phyloP scores from a whole-genome alignment of 208 protist species.

The Acanthamoeba divionensis region DNA sequence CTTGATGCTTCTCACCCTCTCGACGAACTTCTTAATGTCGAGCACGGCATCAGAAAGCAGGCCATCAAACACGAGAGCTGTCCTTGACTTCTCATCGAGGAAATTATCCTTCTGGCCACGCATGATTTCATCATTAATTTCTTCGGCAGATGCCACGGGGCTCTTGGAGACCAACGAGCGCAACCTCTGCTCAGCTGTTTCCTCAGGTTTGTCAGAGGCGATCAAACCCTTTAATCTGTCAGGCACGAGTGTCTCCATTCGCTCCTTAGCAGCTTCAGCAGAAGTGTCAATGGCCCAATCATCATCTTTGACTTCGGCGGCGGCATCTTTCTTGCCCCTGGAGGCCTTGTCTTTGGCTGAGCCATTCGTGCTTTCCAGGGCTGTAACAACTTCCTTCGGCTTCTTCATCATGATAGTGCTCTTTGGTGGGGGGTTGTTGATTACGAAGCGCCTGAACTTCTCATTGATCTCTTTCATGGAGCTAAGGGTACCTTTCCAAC shows the following conservation, averaged over 20 bases:
- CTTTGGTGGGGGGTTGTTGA: conserved; percentile 36
- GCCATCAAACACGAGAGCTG: background rate
- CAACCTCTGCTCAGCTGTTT: background rate
- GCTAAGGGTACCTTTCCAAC: background rate
- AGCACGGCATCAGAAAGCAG: background rate
- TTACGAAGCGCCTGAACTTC: conserved; percentile 30
- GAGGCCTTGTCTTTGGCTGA: background rate
- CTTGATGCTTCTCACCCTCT: conserved; percentile 16
- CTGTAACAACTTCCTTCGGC: background rate
- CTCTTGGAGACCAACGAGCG: background rate
- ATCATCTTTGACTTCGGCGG: background rate
- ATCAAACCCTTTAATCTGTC: conserved; percentile 24
- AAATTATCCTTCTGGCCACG: conserved; percentile 10
- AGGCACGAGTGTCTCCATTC: conserved; percentile 36
- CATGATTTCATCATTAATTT: background rate
- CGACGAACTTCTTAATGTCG: conserved; percentile 38
- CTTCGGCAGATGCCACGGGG: background rate
- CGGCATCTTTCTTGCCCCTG: background rate
- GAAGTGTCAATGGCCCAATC: conserved; percentile 47
- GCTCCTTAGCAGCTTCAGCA: conserved; percentile 31
- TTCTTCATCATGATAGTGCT: conserved; percentile 28
- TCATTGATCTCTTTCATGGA: conserved; percentile 36
- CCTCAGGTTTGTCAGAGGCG: conserved; percentile 9
- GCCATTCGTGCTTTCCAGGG: background rate
- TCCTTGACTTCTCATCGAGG: background rate